Evolutionary conservation across 208 protist genomes (phyloP).

Genomic region (Strigomonas galati): DNA sequence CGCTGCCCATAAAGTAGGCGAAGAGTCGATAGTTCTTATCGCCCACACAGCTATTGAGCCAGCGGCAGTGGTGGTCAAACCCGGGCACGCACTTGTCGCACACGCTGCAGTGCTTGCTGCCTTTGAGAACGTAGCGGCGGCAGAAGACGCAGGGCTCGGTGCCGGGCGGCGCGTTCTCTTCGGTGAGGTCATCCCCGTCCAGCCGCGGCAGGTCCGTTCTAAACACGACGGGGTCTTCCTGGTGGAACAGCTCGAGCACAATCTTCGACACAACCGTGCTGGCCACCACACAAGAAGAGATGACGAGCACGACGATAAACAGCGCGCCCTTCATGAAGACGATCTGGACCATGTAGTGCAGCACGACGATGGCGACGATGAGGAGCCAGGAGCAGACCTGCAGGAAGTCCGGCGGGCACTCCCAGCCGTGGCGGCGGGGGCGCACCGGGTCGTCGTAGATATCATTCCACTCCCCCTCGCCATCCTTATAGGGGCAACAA

Average conservation of each 20-base stretch:
- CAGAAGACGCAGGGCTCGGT: constrained; percentile 79
- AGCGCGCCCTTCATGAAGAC: constrained; percentile 47
- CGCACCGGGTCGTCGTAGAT: constrained; percentile 78
- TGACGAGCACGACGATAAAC: constrained; percentile 45
- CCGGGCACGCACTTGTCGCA: constrained; percentile 90
- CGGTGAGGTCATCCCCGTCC: constrained; percentile 37
- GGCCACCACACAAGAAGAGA: constrained; percentile 17
- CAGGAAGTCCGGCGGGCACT: constrained; percentile 66
- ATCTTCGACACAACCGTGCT: constrained; percentile 54
- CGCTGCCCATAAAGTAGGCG: constrained; percentile 55
- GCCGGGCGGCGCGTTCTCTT: constrained; percentile 33
- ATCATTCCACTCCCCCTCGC: constrained; percentile 69
- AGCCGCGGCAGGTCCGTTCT: constrained; percentile 48
- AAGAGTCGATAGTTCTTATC: constrained; percentile 79
- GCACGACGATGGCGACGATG: constrained; percentile 39
- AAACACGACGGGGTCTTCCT: constrained; percentile 77
- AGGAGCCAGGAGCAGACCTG: constrained; percentile 65
- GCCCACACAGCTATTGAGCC: constrained; percentile 89
- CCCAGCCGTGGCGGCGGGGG: constrained; percentile 74
- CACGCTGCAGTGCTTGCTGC: constrained; percentile 86
- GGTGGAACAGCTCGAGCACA: constrained; percentile 51
- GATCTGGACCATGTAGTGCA: constrained; percentile 68
- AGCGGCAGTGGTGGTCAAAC: constrained; percentile 92
- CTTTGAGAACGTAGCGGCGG: constrained; percentile 62
- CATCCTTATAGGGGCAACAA: constrained; percentile 29